phyloP scores from a whole-genome alignment of 2,329 filamentous ascomycete species.

The Verticillium alfalfae region DNA sequence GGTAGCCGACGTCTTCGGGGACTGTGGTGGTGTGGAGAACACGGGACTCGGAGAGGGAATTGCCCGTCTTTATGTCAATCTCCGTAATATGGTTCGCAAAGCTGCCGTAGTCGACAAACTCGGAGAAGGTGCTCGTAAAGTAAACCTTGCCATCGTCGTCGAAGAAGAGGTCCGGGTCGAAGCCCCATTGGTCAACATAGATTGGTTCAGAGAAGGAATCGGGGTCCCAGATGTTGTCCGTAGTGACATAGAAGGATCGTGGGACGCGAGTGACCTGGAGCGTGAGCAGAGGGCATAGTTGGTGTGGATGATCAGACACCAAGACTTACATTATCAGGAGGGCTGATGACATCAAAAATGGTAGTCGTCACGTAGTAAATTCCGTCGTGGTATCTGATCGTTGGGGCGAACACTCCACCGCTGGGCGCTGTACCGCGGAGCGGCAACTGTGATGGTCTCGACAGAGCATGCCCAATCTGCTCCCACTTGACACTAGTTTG shows the following conservation, averaged over 20 bases:
- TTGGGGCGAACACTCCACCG: constrained; percentile 10
- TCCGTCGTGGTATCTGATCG: constrained; percentile 7
- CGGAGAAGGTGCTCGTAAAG: constrained; percentile 6
- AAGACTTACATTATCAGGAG: constrained; percentile 7
- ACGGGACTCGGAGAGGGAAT: constrained; percentile 8
- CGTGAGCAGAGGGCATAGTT: not conserved
- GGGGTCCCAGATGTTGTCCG: constrained; percentile 9
- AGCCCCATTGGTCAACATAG: constrained; percentile 12
- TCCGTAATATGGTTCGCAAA: constrained; percentile 12
- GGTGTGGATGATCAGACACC: not conserved
- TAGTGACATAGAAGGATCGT: constrained; percentile 10
- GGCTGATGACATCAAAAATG: constrained; percentile 8
- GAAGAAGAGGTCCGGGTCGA: constrained; percentile 9
- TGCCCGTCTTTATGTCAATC: constrained; percentile 10
- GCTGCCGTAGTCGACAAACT: constrained; percentile 7
- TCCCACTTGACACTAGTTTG: constrained; percentile 8
- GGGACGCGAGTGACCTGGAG: constrained; percentile 7
- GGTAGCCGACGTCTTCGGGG: constrained; percentile 5
- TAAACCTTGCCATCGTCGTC: constrained; percentile 8
- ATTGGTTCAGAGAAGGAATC: constrained; percentile 9
- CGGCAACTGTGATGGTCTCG: constrained; percentile 7
- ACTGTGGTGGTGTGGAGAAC: constrained; percentile 10
- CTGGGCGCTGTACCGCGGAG: constrained; percentile 10
- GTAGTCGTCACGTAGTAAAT: constrained; percentile 8
- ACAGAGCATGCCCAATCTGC: constrained; percentile 9